Evolutionary conservation across 805 yeast genomes (phyloP), one percentile per base, ranked within the genome.

Genomic region (Candida incommunis): DNA sequence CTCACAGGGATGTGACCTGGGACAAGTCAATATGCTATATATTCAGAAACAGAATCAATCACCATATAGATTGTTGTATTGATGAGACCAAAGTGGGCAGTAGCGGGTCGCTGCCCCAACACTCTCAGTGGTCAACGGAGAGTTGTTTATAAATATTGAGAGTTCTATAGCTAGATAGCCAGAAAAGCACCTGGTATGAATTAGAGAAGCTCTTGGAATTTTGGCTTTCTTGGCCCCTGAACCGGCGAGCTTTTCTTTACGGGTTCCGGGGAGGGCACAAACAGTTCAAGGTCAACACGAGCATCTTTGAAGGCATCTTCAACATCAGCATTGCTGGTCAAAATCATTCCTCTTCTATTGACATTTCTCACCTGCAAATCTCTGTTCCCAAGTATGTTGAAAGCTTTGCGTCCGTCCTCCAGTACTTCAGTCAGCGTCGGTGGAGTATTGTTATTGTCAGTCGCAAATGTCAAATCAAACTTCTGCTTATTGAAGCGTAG

Each of bases 361-460:
- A 51, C 43, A 52, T 69, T 59, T 46, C 62, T 55, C 9, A 71
- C 56, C 24, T 64, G 61, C 20, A 71, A 52, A 11, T 64, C 59
- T 20, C 59, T 53, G 45, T 61, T 61, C 5, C 54, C 48, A 15
- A 67, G 62, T 25, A 78, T 72, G n/a, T 74, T 71, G 60, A 88
- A 88, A 22, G 88, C 82, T 43, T 71, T 67, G 45, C 75, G 76
- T 15, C 85, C 86, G 57, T 86, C 87, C 46, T 82, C 83, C 11
- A 86, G 54, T n/a, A 88, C 63, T 61, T 88, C 97, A 23, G 71
- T 55, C 34, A 79, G 64, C 0, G 92, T 80, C 2, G 97, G 97
- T 4, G 94, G 81, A 0, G 94, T 81, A 41, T 81, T 75, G 50
- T 31, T 31, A 18, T 76, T 74, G 41, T 69, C 61, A 3, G 76